Evolutionary conservation across 2,329 filamentous ascomycete genomes (phyloP), one percentile per base, ranked within the genome.

Genomic region (Mycocentrospora acerina): DNA sequence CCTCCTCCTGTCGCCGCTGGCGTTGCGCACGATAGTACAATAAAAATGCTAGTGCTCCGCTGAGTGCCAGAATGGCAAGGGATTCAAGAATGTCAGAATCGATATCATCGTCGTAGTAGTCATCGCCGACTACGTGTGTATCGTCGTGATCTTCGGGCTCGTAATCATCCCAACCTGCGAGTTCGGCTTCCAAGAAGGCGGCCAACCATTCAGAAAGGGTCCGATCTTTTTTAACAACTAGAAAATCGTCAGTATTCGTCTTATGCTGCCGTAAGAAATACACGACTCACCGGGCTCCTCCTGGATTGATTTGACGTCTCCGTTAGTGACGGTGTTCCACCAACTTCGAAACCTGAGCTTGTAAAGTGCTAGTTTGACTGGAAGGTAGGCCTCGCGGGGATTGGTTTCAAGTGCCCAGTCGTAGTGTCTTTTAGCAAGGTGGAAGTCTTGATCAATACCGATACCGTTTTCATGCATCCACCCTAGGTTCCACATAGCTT

Each of bases 391-490:
- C 68, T 98, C 94, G 32, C 84, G 53, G 8, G 60, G 79, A 57
- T 95, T 98, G 1, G 91, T 90, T 59, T 90, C 88, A 19, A 96
- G 73, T 1, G 93, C 91, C 44, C 93, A 79, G 57, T 98, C 93
- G 62, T 98, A 98, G 69, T 90, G 95, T 37, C 93, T 78, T 70
- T 98, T 98, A 2, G 94, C 93, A 40, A 98, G 82, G 61, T 98
- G 93, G 65, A 94, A 98, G 62, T 98, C 93, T 64, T 98, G 93
- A 37, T 87, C 85, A 14, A 97, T 80, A 2, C 90, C 89, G 33
- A 97, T 77, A 7, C 93, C 93, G 59, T 97, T 96, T 69, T 98
- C 93, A 60, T 98, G 90, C 91, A 98, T 97, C 93, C 93, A 98
- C 4, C 93, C 94, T 11, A 98, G 75, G 58, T 98, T 97, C 80